Conservation (phyloP, 768 basidiomycete species). For the Leucosporidium scottii region DNA sequence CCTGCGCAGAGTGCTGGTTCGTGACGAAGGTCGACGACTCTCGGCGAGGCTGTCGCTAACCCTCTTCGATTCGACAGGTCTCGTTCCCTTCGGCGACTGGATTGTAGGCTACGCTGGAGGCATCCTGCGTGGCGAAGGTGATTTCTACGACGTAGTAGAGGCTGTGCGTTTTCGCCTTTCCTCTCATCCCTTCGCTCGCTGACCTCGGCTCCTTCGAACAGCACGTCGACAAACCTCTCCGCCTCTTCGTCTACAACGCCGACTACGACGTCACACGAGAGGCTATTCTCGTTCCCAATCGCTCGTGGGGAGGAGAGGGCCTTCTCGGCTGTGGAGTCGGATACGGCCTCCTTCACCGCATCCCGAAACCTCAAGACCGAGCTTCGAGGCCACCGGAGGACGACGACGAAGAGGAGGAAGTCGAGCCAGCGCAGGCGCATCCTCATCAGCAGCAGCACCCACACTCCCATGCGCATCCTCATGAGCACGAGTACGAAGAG, state of each 20-base stretch:
- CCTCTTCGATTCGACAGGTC: conserved; percentile 47
- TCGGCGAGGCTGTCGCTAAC: neutral
- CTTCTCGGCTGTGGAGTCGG: conserved; percentile 93
- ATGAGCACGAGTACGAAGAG: neutral
- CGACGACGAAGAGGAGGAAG: conserved; percentile 32
- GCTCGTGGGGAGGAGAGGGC: conserved; percentile 96
- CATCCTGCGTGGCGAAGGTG: conserved; percentile 77
- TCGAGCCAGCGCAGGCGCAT: neutral
- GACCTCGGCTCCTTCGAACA: conserved; percentile 40
- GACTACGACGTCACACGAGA: conserved; percentile 75
- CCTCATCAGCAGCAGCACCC: neutral
- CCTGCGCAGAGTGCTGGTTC: conserved; percentile 79
- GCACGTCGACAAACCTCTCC: conserved; percentile 88
- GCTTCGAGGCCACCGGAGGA: conserved; percentile 43
- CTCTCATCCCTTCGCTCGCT: conserved; percentile 7
- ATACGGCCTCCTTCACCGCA: conserved; percentile 78
- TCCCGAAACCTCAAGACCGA: conserved; percentile 67
- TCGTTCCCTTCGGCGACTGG: conserved; percentile 80
- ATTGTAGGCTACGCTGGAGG: conserved; percentile 92
- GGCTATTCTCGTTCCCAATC: conserved; percentile 62
- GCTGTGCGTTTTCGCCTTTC: conserved; percentile 53
- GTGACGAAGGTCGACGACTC: neutral
- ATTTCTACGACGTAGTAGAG: conserved; percentile 94
- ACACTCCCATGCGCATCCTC: neutral
- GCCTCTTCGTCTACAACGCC: conserved; percentile 92